Evolutionary conservation across 1,284 basidiomycete genomes (phyloP), one percentile per base, ranked within the genome.

Genomic region (Trametes hirsuta): DNA sequence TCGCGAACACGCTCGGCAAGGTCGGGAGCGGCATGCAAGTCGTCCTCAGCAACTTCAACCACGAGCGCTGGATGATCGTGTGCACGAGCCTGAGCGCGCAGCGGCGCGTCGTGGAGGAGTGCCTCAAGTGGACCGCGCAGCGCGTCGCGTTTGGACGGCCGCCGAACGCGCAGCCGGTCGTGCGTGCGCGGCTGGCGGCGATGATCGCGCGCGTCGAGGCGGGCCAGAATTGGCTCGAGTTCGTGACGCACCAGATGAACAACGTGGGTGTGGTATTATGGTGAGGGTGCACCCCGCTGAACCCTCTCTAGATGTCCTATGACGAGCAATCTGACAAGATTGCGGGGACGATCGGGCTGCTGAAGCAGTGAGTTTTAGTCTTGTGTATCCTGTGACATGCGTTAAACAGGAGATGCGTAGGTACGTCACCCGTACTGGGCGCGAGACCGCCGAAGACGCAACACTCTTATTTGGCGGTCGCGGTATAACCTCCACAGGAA

Each of bases 161-260:
- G n/a, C 82, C 98, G 50, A 85, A 88, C 61, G 81, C 89, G 15
- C 96, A 97, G 75, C 82, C 96, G n/a, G 94, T 98, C 64, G 91
- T 98, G 68, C 87, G 96, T 30, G 81, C 90, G 47, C 97, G 95
- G 79, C 81, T 97, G 36, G 94, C 92, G 1, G 76, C 78, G 58
- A 95, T 97, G 92, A 95, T 98, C 58, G 88, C 91, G 54, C 88
- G 94, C 55, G 85, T 93, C 47, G 95, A 98, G 76, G 86, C 91
- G 0, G 86, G 85, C 57, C 95, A 97, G 73, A 87, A 87, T 55
- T 98, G 94, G 94, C 82, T 96, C 36, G 96, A 98, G 78, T 83
- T 79, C 51, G 81, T 97, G 53, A 97, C 95, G 1, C 86, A 90
- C 72, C 94, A 97, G 74, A 97, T 97, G 95, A 93, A 90, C 75